Percentiles rank a stretch among this genome's conserved stretches.
These are phyloP conservation scores for Venturia oleaginea DNA, from an alignment of 2,329 filamentous ascomycete genomes.

Conservation along the genomic window DNA sequence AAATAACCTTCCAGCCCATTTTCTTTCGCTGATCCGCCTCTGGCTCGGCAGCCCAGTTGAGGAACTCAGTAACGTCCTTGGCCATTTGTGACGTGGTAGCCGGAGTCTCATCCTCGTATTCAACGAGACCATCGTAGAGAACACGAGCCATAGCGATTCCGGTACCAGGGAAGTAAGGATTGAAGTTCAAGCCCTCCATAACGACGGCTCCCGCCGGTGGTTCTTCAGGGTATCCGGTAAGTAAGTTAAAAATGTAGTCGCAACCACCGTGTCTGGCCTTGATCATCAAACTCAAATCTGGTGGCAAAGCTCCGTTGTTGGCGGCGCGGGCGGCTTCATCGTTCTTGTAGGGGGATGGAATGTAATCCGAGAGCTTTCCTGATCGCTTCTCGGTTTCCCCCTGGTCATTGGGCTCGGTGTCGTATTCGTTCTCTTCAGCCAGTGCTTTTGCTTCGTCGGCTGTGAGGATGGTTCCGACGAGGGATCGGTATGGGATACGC, in stretches of 20 bases:
- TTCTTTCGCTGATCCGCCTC: constrained; percentile 99
- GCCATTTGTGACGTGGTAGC: constrained; percentile 98
- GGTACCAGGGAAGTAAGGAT: constrained; percentile 98
- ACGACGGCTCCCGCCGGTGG: constrained; percentile 81
- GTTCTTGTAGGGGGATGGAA: constrained; percentile 94
- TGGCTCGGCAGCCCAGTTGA: constrained; percentile 98
- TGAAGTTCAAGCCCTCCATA: constrained; percentile 91
- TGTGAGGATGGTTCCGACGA: constrained; percentile 87
- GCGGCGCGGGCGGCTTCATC: constrained; percentile 95
- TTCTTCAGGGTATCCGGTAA: constrained; percentile 97
- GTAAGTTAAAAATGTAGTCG: constrained; percentile 94
- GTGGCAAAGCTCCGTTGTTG: constrained; percentile 96
- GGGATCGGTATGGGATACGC: constrained; percentile 84
- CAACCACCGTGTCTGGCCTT: constrained; percentile 97
- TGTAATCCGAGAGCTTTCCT: constrained; percentile 97
- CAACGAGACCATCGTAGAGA: constrained; percentile 91
- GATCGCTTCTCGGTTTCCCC: constrained; percentile 97
- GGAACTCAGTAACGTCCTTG: constrained; percentile 97
- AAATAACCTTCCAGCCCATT: constrained; percentile 96
- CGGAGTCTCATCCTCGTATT: constrained; percentile 94
- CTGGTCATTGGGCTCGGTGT: constrained; percentile 94
- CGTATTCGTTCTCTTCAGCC: constrained; percentile 98
- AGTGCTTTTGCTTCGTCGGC: constrained; percentile 96
- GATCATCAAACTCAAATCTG: constrained; percentile 94
- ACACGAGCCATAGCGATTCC: constrained; percentile 99